Evolutionary conservation across 306 rosid species (phyloP).

Genomic region (Lotus japonicus): DNA sequence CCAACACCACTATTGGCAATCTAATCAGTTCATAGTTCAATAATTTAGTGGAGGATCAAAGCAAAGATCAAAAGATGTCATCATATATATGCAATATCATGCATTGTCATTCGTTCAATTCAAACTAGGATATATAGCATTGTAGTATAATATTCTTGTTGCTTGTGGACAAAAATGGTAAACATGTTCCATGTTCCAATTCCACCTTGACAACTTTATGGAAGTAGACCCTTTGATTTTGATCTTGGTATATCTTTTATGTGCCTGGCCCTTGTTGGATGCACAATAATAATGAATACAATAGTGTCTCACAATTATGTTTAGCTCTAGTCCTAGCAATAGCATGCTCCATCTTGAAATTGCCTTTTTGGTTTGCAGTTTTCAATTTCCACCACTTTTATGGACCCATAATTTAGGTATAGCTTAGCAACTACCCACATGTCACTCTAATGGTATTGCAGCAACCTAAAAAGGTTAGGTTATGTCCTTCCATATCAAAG

Average conservation of each 20-base stretch:
- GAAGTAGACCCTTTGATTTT: neutral
- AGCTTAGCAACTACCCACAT: conserved; percentile 15
- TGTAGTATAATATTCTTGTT: neutral
- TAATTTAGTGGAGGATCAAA: conserved; percentile 11
- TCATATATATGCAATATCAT: conserved; percentile 23
- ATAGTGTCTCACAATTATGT: neutral
- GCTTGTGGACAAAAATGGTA: neutral
- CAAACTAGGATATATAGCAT: neutral
- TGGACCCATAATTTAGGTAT: conserved; percentile 14
- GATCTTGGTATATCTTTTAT: neutral
- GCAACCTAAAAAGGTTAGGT: conserved; percentile 3
- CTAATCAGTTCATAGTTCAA: conserved; percentile 12
- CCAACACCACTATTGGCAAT: conserved; percentile 18
- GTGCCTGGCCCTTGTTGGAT: neutral
- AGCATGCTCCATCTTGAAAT: neutral
- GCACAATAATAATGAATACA: too few species aligned
- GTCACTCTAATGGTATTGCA: conserved; percentile 27
- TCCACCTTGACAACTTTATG: neutral
- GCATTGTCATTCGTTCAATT: neutral
- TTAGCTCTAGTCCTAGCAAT: neutral
- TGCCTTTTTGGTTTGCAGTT: neutral
- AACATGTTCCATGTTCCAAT: neutral
- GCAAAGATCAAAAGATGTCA: conserved; percentile 5
- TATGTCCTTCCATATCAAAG: conserved; percentile 11
- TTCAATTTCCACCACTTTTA: conserved; percentile 8